Evolutionary conservation across 2,329 filamentous ascomycete genomes (phyloP), one percentile per base, ranked within the genome.

Genomic region (Alternaria sp.): DNA sequence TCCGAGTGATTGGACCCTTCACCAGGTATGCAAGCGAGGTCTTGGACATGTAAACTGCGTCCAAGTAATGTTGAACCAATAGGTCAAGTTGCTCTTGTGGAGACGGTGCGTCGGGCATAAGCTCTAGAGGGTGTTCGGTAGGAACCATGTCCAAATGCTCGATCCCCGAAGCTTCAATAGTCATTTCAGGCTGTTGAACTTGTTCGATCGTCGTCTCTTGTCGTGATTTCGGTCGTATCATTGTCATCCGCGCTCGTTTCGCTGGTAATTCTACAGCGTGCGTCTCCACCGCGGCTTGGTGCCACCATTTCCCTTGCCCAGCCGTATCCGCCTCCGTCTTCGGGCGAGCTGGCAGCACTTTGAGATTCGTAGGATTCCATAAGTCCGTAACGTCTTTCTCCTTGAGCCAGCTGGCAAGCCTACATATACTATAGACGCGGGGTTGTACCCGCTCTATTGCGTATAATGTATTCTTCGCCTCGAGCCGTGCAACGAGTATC

Each of bases 11-110:
- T 2, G 92, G 91, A 0, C 92, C 92, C 80, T 95, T 95, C 20
- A 90, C 90, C 78, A 94, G 94, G 77, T 94, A 95, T 59, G 92
- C 92, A 58, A 94, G 81, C 4, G 92, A 92, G 34, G 90, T 92
- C 85, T 92, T 79, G 9, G 75, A 80, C 11, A 81, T 68, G 74
- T 86, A 84, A 64, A 85, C 68, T 32, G 81, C 77, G 14, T 84
- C 81, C 20, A 84, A 71, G 59, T 79, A 80, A 48, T 79, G 72
- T 25, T 74, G 72, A 3, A 74, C 65, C 16, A 77, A 60, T 6
- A 63, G 87, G 85, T 58, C 89, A 88, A 79, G 87, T 83, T 81
- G 71, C 38, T 81, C 74, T 53, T 78, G 72, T 14, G 73, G 65
- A 9, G 72, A 63, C 7, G 71, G 71, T 22, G 48, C 8, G 34